phyloP scores from a whole-genome alignment of 208 protist genomes.

The Lotmaria passim region DNA sequence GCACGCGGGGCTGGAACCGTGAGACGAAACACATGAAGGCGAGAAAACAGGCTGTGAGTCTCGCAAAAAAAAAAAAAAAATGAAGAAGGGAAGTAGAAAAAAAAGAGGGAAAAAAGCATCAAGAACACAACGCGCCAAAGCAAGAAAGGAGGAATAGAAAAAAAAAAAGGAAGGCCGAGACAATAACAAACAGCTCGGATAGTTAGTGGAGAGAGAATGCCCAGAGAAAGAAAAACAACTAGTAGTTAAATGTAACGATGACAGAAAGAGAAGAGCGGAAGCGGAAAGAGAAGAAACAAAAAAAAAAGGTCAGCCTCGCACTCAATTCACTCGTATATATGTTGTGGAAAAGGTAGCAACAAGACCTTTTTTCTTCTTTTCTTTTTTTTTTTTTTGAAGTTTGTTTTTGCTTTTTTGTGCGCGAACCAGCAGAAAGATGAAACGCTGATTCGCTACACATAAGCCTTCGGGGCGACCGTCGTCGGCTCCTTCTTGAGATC shows the following conservation, averaged over 20 bases:
- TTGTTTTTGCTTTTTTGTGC: neutral
- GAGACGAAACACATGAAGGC: too few species aligned
- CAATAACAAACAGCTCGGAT: too few species aligned
- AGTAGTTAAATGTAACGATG: constrained; percentile 4
- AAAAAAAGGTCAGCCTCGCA: too few species aligned
- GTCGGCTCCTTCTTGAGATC: constrained; percentile 51
- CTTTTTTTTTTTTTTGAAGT: neutral
- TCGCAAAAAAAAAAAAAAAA: neutral
- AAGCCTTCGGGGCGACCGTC: constrained; percentile 49
- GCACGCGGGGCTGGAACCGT: too few species aligned
- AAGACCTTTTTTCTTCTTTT: neutral
- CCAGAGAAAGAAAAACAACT: neutral
- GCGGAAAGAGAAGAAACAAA: neutral
- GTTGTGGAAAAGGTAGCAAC: too few species aligned
- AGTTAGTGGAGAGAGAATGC: too few species aligned
- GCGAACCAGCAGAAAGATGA: neutral
- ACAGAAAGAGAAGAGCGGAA: neutral
- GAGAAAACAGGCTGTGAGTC: too few species aligned
- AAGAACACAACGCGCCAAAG: neutral
- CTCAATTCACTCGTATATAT: too few species aligned
- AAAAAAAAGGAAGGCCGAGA: neutral
- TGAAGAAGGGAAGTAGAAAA: neutral
- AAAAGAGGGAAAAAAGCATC: constrained; percentile 6
- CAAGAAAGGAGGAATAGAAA: neutral
- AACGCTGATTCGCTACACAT: constrained; percentile 28